Base-by-base conservation (phyloP, 202 grass and related monocot genomes). In the Zizania palustris region DNA sequence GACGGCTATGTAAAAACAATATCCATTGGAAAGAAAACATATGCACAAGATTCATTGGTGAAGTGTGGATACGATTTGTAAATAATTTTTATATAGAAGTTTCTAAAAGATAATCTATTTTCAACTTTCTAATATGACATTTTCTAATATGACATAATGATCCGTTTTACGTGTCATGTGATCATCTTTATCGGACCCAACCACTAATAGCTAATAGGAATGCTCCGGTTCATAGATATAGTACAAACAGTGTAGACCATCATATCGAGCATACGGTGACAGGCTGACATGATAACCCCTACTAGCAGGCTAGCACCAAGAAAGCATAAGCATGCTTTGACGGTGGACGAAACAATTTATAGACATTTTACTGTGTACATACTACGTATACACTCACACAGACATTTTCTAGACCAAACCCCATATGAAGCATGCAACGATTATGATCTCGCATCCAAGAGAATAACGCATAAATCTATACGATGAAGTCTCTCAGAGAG, bases 221-320 rank as follows among this genome's bases (percentile, higher is more conserved):
- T 16, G 45, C n/a, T 20, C 22, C 40, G 10, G 49, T 14, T 5
- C 49, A 5, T 51, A 5, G 15, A 55, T 5, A 42, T 3, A 28
- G 51, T 58, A 74, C 55, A 74, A 74, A 63, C 22, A 69, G 55
- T 46, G 55, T 56, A 42, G 53, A 69, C 49, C 69, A 84, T 80
- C 75, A 75, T 65, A 68, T 37, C 40, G 35, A 75, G 59, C 64
- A 80, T 63, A 84, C 12, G 41, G 63, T 80, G 63, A 80, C 59
- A 51, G 80, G 6, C 20, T 65, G 70, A 80, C 50, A 59, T 15
- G 49, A 75, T 54, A 28, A 75, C 60, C 15, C 49, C 45, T n/a
- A n/a, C n/a, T n/a, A n/a, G n/a, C n/a, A n/a, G n/a, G n/a, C n/a
- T n/a, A 58, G 43, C 60, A 83, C 10, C 66, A 60, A 49, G 28